phyloP scores from a whole-genome alignment of 257 asterid species.

The Fraxinus excelsior region DNA sequence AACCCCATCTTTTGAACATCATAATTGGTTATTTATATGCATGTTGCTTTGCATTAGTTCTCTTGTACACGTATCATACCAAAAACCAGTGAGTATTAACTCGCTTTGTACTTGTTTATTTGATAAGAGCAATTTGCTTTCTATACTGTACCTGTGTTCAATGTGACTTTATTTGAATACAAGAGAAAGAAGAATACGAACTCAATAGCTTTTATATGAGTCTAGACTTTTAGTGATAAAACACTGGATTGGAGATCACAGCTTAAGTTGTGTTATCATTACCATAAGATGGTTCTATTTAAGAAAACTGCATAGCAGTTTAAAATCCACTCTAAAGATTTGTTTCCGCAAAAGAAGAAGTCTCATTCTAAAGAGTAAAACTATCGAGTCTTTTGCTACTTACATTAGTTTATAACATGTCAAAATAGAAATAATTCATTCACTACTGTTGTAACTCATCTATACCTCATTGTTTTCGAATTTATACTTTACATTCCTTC shows the following conservation, averaged over 20 bases:
- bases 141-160: neutral
- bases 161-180: neutral
- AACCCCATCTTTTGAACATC: neutral
- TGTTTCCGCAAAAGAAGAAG: neutral
- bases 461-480: neutral
- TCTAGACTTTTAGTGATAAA: neutral
- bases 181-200: neutral
- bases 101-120: neutral
- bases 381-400: neutral
- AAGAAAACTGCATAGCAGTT: neutral
- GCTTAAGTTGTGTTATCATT: neutral
- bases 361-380: neutral
- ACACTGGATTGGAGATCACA: neutral
- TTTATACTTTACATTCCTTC: neutral
- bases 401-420: neutral
- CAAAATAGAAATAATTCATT: neutral
- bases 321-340: neutral
- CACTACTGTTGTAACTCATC: neutral
- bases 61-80: neutral
- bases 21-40: neutral
- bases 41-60: neutral
- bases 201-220: neutral
- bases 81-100: neutral
- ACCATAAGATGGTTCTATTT: neutral
- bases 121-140: neutral